Base-by-base conservation (phyloP, 805 yeast genomes). In the Candida coquimbonensis region DNA sequence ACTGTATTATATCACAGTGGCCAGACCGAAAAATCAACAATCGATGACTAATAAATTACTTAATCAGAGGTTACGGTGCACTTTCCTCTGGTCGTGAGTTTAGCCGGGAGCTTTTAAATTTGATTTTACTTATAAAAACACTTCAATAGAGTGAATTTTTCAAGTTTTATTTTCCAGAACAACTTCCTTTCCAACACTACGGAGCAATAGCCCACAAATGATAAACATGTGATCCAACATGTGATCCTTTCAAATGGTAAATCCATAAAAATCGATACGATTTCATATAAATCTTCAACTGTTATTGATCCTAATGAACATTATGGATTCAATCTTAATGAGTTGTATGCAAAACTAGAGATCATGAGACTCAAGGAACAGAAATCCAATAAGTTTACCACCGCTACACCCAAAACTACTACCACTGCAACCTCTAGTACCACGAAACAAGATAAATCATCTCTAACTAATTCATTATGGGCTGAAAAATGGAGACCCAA, bases 401-500 rank as follows among this genome's bases (percentile, higher is more conserved):
- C 9, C 8, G 9, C 9, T 27, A 27, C 29, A 27, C 12, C 29
- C 9, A 27, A 27, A 27, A 27, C 19, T 17, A 17, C 19, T 17
- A 17, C 19, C 19, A 17, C 19, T 17, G 19, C 19, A 17, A 2
- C 19, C 3, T 2, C 19, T 17, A 17, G 12, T 27, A 34, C 27
- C 21, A 34, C 3, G 11, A 40, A 29, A 13, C 43, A 9, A 29
- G 13, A 11, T 12, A 17, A 16, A 16, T 9, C 21, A 4, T 33
- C 16, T 6, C 36, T 39, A 7, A 43, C 40, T 25, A 47, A 50
- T 7, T 47, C 50, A 14, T 49, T 72, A 14, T 70, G 75, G 80
- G 77, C 81, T 3, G 90, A 84, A 54, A 81, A 81, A 59, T 84
- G 82, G 72, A 67, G 86, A 49, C 88, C 91, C 0, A 63, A 61